A percentile compares a stretch with the other conserved stretches of the same genome.
Conservation (phyloP, 768 basidiomycete genomes). For the Suillus discolor region DNA sequence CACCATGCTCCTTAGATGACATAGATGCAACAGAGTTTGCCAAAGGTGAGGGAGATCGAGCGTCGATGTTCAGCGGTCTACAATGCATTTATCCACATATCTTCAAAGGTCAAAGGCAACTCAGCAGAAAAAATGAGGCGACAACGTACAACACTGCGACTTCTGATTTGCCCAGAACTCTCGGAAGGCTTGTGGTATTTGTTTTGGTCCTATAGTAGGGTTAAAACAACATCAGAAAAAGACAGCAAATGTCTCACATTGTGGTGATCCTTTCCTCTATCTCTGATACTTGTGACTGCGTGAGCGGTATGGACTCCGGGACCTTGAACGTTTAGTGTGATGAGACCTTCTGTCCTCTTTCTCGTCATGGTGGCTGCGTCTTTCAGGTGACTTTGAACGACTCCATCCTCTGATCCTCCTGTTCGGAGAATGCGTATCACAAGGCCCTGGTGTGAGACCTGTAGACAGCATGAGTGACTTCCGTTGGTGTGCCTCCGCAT, state of each 20-base stretch:
- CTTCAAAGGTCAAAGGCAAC: constrained; percentile 28
- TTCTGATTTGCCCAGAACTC: constrained; percentile 16
- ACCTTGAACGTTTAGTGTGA: constrained; percentile 24
- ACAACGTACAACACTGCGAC: constrained; percentile 33
- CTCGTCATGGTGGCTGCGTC: constrained; percentile 14
- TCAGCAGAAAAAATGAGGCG: background rate
- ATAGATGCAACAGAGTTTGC: constrained; percentile 18
- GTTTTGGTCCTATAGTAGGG: constrained; percentile 12
- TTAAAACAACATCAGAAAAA: background rate
- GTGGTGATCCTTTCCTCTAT: constrained; percentile 10
- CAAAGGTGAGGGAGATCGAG: constrained; percentile 22
- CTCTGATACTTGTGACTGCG: constrained; percentile 11
- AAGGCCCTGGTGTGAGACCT: too few relatives aligned
- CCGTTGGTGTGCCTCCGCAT: too few relatives aligned
- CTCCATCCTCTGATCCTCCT: constrained; percentile 25
- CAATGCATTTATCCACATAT: constrained; percentile 15
- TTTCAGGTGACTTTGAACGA: constrained; percentile 28
- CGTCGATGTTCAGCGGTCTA: constrained; percentile 26
- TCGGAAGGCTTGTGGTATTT: constrained; percentile 7
- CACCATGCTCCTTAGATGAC: constrained; percentile 14
- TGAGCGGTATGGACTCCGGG: constrained; percentile 19
- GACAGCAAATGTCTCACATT: background rate
- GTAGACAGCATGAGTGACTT: too few relatives aligned
- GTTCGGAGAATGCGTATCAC: constrained; percentile 3
- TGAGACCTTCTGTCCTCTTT: constrained; percentile 14